Base-by-base conservation (phyloP, 2,329 filamentous ascomycete species). In the Ilyonectria sp. region DNA sequence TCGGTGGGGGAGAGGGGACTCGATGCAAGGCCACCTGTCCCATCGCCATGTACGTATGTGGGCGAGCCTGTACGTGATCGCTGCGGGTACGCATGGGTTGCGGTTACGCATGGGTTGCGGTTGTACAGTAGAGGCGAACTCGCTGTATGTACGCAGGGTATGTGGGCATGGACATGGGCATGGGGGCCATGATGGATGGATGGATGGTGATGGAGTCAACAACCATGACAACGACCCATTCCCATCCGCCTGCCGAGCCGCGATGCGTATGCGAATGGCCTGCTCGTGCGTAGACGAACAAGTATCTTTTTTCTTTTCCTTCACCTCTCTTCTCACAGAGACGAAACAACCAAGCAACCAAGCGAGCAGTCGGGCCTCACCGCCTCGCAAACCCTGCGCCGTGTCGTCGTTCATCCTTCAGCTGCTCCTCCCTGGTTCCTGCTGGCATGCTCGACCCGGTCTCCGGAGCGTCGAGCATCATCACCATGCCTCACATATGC, bases 261-360 rank as follows among this genome's bases (percentile, higher is more conserved):
- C 44, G 44, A 57, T 57, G 60, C 46, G 23, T 58, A 23, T 63
- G 44, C 37, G 53, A 56, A 56, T 62, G 53, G 53, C 60, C 60
- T 57, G 60, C 37, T 52, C n/a, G 47, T 65, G 61, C 43, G 68
- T 61, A 31, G 46, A 56, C 60, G 60, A 62, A 49, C 40, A 44
- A 46, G 49, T 61, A 33, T 50, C 23, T 26, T 44, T 40, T 43
- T 21, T 21, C 21, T 21, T 21, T 21, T 3, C 21, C 35, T 62
- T 57, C 23, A 44, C 59, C 21, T 49, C 35, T 26, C 47, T 47
- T 40, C 26, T 57, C 31, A 43, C 44, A 21, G 31, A 56, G 19
- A 52, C 29, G 21, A 19, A n/a, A 15, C 9, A n/a, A 21, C n/a
- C 9, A 19, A 44, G 21, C 7, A n/a, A 52, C 15, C 53, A 56